Base-by-base conservation (phyloP, 345 rosid species). In the Turnera subulata region DNA sequence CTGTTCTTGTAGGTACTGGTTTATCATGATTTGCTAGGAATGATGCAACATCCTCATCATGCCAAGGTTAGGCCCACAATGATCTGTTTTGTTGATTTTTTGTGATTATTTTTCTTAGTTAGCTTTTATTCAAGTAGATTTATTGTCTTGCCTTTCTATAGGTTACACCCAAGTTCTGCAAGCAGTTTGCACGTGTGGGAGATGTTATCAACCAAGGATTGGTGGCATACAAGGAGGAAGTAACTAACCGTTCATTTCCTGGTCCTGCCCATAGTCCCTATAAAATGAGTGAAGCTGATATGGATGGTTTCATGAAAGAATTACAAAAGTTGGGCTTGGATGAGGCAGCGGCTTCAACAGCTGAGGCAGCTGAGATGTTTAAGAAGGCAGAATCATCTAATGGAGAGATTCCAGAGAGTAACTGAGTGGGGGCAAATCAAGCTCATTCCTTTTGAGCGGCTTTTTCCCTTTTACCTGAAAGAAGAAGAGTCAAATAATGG, bases 21-120 rank as follows among this genome's bases (percentile, higher is more conserved):
- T 61, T 89, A 86, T 80, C 96, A 89, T 71, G 99, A 93, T 68
- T 86, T 93, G 38, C 64, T 93, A 48, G 99, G 97, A 65, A 89
- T 93, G 96, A 61, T 87, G 77, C 99, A 82, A 64, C 99, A 89
- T 62, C 99, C 99, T 17, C 95, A 89, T 67, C 97, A 93, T 77
- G 97, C 96, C 46, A 93, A 93, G 96, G 99, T 89, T 40, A 64
- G 29, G 58, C 54, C 15, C 23, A 11, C 16, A 2, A 38, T 7
- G 44, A 38, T 25, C 38, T 39, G 2, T 59, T 57, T n/a, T 50
- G 24, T 56, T 45, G 43, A 24, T 53, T 43, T 9, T 25, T 17
- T 46, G 23, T 6, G 29, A 5, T 3, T 25, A 6, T 18, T 25
- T 48, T 17, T 15, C 19, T 50, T 14, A 50, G 18, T 8, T 21